Evolutionary conservation across 768 basidiomycete species (phyloP).

Genomic region (Sarcodon aspratus): DNA sequence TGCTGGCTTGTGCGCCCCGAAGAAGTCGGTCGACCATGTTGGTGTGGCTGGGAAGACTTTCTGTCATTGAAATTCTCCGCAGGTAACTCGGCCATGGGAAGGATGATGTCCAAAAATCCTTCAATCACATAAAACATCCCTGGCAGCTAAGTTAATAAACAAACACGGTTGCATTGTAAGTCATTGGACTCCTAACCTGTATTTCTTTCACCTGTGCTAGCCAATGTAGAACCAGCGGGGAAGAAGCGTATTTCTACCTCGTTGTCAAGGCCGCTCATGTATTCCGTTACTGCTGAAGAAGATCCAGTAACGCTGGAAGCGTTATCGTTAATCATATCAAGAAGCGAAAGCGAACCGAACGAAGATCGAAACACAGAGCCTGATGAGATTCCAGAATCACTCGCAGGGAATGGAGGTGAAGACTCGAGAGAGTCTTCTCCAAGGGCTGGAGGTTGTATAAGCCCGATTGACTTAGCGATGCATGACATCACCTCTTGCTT

Average conservation of each 20-base stretch:
- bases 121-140: conserved; percentile 93
- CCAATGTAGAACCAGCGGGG: conserved; percentile 74
- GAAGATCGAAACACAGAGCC: conserved; percentile 40
- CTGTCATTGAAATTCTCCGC: too few species aligned
- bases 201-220: conserved; percentile 82
- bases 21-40: background rate
- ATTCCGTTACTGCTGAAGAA: conserved; percentile 40
- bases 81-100: conserved; percentile 33
- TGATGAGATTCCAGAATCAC: conserved; percentile 23
- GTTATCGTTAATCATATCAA: conserved; percentile 62
- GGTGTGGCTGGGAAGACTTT: conserved; percentile 7
- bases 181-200: conserved; percentile 40
- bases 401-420: conserved; percentile 50
- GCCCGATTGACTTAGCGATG: conserved; percentile 94
- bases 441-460: conserved; percentile 77
- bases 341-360: conserved; percentile 61
- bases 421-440: conserved; percentile 53
- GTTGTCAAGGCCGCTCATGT: conserved; percentile 83
- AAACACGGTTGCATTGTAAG: background rate
- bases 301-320: conserved; percentile 52
- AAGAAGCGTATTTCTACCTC: conserved; percentile 95
- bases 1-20: conserved; percentile 3
- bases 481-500: conserved; percentile 95
- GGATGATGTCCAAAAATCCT: conserved; percentile 86
- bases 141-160: conserved; percentile 9